A percentile compares a stretch with the other conserved stretches of the same genome.
These are phyloP conservation scores for Haberlea rhodopensis DNA, from an alignment of 257 asterid species.

Conservation along the genomic window DNA sequence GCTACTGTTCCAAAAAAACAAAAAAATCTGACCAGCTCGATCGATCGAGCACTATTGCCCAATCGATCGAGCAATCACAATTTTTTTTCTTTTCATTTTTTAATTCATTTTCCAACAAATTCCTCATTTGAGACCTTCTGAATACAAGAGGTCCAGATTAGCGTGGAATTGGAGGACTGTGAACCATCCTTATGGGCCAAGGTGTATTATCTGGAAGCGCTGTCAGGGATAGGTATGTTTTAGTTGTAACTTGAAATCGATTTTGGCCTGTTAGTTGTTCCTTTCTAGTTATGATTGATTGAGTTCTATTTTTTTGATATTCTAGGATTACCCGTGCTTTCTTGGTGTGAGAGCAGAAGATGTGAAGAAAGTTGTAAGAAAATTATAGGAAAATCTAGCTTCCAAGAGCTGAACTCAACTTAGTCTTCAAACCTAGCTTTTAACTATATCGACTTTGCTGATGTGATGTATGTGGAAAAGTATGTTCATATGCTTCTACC, in stretches of 20 bases:
- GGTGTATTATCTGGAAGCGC: constrained; percentile 69
- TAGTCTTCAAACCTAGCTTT: neutral
- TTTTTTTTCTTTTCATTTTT: too few species aligned
- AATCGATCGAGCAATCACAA: too few species aligned
- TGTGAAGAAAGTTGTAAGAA: constrained; percentile 72
- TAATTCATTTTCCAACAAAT: too few species aligned
- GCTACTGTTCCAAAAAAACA: too few species aligned
- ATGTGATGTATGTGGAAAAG: constrained; percentile 29
- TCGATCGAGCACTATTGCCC: too few species aligned
- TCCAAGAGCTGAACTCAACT: constrained; percentile 40
- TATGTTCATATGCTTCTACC: neutral
- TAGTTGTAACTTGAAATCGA: neutral
- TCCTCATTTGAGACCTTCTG: constrained; percentile 76
- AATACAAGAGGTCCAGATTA: constrained; percentile 71
- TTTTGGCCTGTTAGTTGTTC: too few species aligned
- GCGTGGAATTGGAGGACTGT: constrained; percentile 69
- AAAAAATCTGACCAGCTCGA: too few species aligned
- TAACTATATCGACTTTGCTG: neutral
- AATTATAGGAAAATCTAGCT: constrained; percentile 57
- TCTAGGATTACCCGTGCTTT: constrained; percentile 65
- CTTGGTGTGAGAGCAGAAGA: constrained; percentile 72
- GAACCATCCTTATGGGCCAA: constrained; percentile 70
- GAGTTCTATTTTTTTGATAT: neutral
- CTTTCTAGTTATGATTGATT: too few species aligned
- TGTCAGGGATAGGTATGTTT: constrained; percentile 62